phyloP scores from a whole-genome alignment of 306 rosid genomes.

The Prunus kanzakura region DNA sequence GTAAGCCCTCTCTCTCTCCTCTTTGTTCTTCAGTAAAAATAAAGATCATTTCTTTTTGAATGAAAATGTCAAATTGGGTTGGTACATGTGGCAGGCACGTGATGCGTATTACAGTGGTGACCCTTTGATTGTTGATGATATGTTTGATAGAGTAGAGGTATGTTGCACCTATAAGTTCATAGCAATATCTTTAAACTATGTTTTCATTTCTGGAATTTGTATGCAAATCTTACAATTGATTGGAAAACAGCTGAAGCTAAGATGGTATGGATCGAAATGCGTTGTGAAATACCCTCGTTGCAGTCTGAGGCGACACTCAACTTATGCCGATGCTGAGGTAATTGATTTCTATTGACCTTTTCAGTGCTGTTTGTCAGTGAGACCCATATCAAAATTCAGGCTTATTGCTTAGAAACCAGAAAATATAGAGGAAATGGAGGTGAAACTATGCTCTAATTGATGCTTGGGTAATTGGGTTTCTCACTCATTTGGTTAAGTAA shows the following conservation, averaged over 20 bases:
- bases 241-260: conserved; percentile 58
- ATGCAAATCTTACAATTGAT: not conserved
- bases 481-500: not conserved
- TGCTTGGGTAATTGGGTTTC: not conserved
- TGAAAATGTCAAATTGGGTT: not conserved
- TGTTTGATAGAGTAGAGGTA: conserved; percentile 94
- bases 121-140: conserved; percentile 92
- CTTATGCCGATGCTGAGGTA: conserved; percentile 93
- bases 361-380: not conserved
- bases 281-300: conserved; percentile 83
- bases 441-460: not conserved
- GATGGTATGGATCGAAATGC: conserved; percentile 79
- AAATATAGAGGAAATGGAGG: not conserved
- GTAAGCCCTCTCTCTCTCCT: conserved; percentile 13
- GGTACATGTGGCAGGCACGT: conserved; percentile 51
- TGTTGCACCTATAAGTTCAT: not conserved
- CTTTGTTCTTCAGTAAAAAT: not conserved
- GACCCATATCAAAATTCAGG: not conserved
- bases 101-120: conserved; percentile 88
- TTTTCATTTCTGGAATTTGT: not conserved
- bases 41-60: not conserved
- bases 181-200: not conserved
- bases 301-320: conserved; percentile 80
- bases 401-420: not conserved
- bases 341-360: conserved; percentile 15